phyloP scores from a whole-genome alignment of 768 basidiomycete genomes.

The Boletus pseudopeckii region DNA sequence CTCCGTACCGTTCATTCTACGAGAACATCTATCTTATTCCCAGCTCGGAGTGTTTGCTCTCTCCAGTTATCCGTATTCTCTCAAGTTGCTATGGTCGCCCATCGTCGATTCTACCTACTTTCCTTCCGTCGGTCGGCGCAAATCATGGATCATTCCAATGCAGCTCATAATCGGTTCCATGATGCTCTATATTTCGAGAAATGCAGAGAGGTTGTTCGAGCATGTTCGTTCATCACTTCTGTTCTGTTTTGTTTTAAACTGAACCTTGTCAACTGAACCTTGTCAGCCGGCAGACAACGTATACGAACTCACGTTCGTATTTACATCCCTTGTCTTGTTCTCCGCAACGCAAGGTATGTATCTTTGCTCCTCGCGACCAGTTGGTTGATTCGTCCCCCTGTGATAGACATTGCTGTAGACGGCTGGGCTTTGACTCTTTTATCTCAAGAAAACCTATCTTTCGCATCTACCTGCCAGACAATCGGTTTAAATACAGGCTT shows the following conservation, averaged over 20 bases:
- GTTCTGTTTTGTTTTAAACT: constrained; percentile 4
- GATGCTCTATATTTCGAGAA: constrained; percentile 74
- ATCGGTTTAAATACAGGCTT: constrained; percentile 95
- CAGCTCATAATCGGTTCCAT: constrained; percentile 84
- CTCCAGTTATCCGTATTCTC: constrained; percentile 91
- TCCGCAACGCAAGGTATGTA: constrained; percentile 91
- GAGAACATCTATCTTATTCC: constrained; percentile 94
- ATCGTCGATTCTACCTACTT: constrained; percentile 91
- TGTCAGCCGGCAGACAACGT: constrained; percentile 79
- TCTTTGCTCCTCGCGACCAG: neutral
- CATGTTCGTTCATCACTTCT: constrained; percentile 46
- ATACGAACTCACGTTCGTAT: constrained; percentile 71
- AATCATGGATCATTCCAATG: constrained; percentile 99
- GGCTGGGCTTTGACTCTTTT: constrained; percentile 85
- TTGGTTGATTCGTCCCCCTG: constrained; percentile 13
- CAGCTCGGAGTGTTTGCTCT: constrained; percentile 94
- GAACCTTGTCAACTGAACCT: constrained; percentile 33
- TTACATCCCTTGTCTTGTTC: constrained; percentile 87
- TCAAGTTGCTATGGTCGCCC: constrained; percentile 96
- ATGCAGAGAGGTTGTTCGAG: constrained; percentile 73
- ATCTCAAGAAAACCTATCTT: constrained; percentile 91
- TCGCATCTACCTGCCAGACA: constrained; percentile 97
- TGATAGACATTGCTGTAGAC: constrained; percentile 92
- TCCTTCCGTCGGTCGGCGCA: constrained; percentile 82
- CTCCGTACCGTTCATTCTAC: constrained; percentile 93